Evolutionary conservation across 2,329 filamentous ascomycete genomes (phyloP).

Genomic region (Daldinia eschscholtzii): DNA sequence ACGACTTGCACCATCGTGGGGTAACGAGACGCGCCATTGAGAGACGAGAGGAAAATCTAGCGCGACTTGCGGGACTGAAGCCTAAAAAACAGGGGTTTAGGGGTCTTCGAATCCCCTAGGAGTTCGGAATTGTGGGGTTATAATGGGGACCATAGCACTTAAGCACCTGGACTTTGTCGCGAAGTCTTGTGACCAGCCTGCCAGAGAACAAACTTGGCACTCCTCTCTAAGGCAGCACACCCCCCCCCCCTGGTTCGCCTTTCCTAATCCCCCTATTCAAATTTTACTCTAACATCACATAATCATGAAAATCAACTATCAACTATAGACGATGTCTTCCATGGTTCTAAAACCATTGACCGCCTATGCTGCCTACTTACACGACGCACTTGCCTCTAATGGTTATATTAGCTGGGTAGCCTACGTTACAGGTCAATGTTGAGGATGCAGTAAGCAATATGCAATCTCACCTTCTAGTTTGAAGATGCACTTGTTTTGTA

Average conservation of each 20-base stretch:
- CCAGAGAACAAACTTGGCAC: no score
- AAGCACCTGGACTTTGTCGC: constrained; percentile 24
- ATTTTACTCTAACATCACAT: constrained; percentile 14
- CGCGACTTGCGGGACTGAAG: constrained; percentile 40
- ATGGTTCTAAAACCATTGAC: background rate
- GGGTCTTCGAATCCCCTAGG: constrained; percentile 13
- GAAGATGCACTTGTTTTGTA: background rate
- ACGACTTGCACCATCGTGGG: background rate
- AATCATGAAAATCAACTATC: background rate
- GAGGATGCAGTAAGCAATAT: background rate
- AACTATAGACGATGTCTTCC: background rate
- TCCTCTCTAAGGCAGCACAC: background rate
- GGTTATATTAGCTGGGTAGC: background rate
- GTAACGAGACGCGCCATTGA: background rate
- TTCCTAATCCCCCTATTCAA: background rate
- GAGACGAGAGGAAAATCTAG: constrained; percentile 1
- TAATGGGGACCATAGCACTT: background rate
- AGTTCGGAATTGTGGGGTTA: background rate
- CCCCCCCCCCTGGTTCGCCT: background rate
- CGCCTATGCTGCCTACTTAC: constrained; percentile 5
- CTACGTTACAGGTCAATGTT: background rate
- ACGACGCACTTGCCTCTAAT: background rate
- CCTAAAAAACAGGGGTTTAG: constrained; percentile 32
- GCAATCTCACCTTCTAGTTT: background rate
- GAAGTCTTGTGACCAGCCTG: constrained; percentile 40